Evolutionary conservation across 75 land plant species (phyloP), one percentile per base, ranked within the genome.

Genomic region (Ceratopteris richardii): DNA sequence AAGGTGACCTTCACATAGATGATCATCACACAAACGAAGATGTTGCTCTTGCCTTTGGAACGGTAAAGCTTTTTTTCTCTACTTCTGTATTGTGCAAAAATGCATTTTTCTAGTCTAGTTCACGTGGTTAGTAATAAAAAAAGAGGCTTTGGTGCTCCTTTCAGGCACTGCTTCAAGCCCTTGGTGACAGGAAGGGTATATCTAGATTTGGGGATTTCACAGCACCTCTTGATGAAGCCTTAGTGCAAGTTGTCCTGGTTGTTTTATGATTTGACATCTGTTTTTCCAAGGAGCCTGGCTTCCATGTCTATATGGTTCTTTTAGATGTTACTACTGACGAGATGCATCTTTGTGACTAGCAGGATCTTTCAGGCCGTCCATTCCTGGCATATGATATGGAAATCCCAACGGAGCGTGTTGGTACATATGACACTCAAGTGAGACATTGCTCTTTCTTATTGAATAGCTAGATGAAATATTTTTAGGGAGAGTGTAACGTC

Each of bases 21-120:
- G 98, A 94, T 55, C 98, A 94, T 64, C 98, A 94, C 60, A 83
- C 98, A 18, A 94, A 94, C 77, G 98, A 94, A 72, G 98, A 94
- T 81, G 80, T 94, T 63, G 98, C 90, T 21, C 86, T 94, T 61
- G 87, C 98, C 33, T 56, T 89, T 71, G 98, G 98, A 61, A 76
- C 90, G 58, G 98, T 92, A 61, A 47, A 60, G 62, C 27, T 37
- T 50, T 22, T 22, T 10, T 54, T 54, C 25, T 27, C 20, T 20
- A 20, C 25, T 60, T 37, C 39, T 60, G n/a, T 18, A 30, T 17
- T 42, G 43, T 21, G 41, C 23, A 16, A 23, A 40, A 25, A 62
- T 64, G 27, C 33, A 0, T 58, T 25, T 1, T 24, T n/a, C n/a
- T n/a, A n/a, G n/a, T n/a, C n/a, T n/a, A n/a, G n/a, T n/a, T n/a